A percentile compares a stretch with the other conserved stretches of the same genome.
phyloP scores from a whole-genome alignment of 768 basidiomycete genomes.

The Dacryopinax spathularia region DNA sequence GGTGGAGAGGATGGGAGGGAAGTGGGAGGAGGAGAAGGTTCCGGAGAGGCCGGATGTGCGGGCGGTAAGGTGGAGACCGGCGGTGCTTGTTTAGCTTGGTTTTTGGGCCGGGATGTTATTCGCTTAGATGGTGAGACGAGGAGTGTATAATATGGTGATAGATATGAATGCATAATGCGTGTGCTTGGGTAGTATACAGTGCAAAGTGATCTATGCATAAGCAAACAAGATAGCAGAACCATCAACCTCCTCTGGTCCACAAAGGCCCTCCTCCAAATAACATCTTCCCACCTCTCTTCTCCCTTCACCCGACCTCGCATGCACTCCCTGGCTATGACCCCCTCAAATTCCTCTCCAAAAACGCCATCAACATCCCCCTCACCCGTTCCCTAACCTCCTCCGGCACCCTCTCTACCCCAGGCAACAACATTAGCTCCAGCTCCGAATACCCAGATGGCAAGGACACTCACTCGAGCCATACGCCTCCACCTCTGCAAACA shows the following conservation, averaged over 20 bases:
- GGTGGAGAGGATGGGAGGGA: not conserved
- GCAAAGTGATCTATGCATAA: no score
- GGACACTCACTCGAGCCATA: not conserved
- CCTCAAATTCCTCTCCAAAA: not conserved
- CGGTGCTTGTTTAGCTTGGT: not conserved
- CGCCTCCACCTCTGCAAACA: not conserved
- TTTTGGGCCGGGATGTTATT: not conserved
- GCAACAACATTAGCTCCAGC: no score
- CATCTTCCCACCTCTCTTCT: no score
- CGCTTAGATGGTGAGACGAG: not conserved
- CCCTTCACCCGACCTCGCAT: not conserved
- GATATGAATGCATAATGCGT: no score
- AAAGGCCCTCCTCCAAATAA: no score
- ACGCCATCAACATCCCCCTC: not conserved
- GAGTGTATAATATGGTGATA: no score
- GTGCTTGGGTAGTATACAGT: no score
- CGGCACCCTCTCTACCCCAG: not conserved
- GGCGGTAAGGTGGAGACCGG: not conserved
- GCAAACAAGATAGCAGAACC: no score
- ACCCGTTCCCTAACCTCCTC: not conserved
- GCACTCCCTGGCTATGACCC: not conserved
- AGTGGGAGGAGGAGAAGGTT: not conserved
- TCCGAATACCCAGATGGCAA: no score
- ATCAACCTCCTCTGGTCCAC: no score
- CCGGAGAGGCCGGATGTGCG: not conserved